phyloP scores from a whole-genome alignment of 116 monocot genomes.

The Phalaenopsis hybrid region DNA sequence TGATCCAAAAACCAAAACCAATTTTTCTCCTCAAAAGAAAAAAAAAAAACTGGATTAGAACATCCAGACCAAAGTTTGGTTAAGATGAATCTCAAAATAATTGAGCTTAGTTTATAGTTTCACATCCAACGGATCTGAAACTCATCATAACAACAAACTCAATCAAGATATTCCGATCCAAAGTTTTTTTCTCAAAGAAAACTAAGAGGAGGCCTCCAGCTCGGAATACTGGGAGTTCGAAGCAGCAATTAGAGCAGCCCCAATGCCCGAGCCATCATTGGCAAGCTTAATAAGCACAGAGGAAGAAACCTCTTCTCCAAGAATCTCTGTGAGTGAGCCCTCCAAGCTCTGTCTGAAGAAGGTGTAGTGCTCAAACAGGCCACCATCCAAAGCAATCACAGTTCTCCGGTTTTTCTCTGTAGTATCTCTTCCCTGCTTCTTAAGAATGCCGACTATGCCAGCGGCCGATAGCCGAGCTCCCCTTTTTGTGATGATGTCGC shows the following conservation, averaged over 20 bases:
- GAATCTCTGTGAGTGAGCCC: constrained; percentile 43
- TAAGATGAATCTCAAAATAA: too few relatives aligned
- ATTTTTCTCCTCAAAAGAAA: too few relatives aligned
- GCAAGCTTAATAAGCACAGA: constrained; percentile 36
- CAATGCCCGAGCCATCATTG: constrained; percentile 64
- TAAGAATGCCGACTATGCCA: constrained; percentile 33
- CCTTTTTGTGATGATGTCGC: constrained; percentile 32
- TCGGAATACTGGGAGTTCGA: constrained; percentile 49
- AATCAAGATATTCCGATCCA: too few relatives aligned
- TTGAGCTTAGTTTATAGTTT: too few relatives aligned
- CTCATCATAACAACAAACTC: too few relatives aligned
- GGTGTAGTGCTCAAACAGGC: constrained; percentile 59
- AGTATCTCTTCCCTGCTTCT: constrained; percentile 30
- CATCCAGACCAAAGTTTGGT: too few relatives aligned
- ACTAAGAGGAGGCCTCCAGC: constrained; percentile 13
- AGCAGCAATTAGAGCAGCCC: constrained; percentile 60
- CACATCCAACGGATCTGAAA: too few relatives aligned
- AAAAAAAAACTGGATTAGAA: too few relatives aligned
- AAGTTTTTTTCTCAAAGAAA: too few relatives aligned
- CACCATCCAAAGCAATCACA: constrained; percentile 61
- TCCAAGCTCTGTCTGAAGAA: constrained; percentile 43
- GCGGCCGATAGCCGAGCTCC: constrained; percentile 29
- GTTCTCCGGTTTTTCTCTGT: constrained; percentile 23
- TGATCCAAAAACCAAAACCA: too few relatives aligned
- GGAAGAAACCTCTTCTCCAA: constrained; percentile 37